Evolutionary conservation across 106 monocot genomes (phyloP).

Genomic region (Posidonia australis): DNA sequence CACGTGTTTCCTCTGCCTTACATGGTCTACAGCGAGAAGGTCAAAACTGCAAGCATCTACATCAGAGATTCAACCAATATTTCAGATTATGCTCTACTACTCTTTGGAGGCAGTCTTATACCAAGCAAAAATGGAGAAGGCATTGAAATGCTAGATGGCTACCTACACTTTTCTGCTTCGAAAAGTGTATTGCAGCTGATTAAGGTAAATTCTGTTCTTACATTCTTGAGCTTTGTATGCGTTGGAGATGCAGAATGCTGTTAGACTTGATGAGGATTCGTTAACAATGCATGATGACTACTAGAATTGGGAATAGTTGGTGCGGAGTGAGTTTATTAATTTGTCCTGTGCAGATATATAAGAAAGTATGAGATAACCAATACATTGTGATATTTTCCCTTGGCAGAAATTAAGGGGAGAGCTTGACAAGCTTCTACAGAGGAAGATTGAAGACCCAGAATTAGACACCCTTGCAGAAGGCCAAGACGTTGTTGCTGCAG

Average conservation of each 20-base stretch:
- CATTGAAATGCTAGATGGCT: constrained; percentile 93
- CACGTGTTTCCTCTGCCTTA: constrained; percentile 78
- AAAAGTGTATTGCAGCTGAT: constrained; percentile 75
- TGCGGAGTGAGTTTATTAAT: too few species aligned
- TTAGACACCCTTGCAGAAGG: constrained; percentile 56
- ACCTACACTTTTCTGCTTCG: constrained; percentile 88
- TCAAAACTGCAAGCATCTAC: constrained; percentile 78
- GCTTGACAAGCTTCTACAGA: constrained; percentile 69
- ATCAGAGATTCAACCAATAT: constrained; percentile 93
- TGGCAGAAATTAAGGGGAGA: constrained; percentile 66
- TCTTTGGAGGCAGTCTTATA: constrained; percentile 67
- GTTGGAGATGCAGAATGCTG: too few species aligned
- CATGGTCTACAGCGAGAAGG: constrained; percentile 93
- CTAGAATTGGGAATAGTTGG: background rate
- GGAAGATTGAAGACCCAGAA: constrained; percentile 63
- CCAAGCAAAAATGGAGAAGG: constrained; percentile 69
- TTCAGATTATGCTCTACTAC: constrained; percentile 88
- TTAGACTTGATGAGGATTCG: too few species aligned
- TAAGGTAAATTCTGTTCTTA: constrained; percentile 27
- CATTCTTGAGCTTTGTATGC: background rate
- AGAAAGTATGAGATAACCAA: too few species aligned
- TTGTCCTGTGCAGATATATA: too few species aligned
- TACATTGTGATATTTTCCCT: too few species aligned
- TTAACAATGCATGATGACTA: background rate
- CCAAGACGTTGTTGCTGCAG: constrained; percentile 57